Evolutionary conservation across 495 filamentous ascomycete genomes (phyloP), one percentile per base, ranked within the genome.

Genomic region (Tuber calosporum): DNA sequence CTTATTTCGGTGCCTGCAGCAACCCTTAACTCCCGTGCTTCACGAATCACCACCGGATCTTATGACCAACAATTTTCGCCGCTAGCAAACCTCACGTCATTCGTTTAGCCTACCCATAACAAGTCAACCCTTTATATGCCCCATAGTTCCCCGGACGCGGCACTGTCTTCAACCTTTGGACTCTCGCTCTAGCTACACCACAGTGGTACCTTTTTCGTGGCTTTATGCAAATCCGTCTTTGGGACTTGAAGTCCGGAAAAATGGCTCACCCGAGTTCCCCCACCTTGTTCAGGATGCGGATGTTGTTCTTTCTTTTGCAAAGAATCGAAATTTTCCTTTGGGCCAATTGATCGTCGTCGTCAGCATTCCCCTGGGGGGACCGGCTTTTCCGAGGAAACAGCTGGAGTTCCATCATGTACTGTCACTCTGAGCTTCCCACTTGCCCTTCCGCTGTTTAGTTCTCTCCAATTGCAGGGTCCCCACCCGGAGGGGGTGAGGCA

Each of bases 1-100:
- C 76, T 78, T 78, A 78, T 78, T 78, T 71, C 19, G 75, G 76
- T 78, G 76, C 76, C 76, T 78, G 76, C 76, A 78, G 76, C 76
- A 69, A 71, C 71, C 76, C 75, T 73, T 77, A 75, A 62, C 74
- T 77, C 62, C 71, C 77, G 74, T 53, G 69, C 70, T 45, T 78
- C 76, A 71, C 68, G 75, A 78, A 66, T 68, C 71, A 77, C 68
- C 68, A 74, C 70, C 76, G 34, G 53, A 62, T 62, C 53, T 62
- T 62, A 62, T 62, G 53, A 62, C 53, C 53, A 62, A 62, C 53
- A 26, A 62, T 19, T 62, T 34, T 62, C 53, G 53, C 53, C 53
- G 53, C 26, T 13, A 34, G 26, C 6, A 17, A 34, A 62, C 53
- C 53, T 62, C 53, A 34, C 26, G 53, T 19, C 53, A 62, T 62